These are phyloP conservation scores for Dipteronia dyeriana DNA, from an alignment of 345 rosid genomes.

Conservation along the genomic window DNA sequence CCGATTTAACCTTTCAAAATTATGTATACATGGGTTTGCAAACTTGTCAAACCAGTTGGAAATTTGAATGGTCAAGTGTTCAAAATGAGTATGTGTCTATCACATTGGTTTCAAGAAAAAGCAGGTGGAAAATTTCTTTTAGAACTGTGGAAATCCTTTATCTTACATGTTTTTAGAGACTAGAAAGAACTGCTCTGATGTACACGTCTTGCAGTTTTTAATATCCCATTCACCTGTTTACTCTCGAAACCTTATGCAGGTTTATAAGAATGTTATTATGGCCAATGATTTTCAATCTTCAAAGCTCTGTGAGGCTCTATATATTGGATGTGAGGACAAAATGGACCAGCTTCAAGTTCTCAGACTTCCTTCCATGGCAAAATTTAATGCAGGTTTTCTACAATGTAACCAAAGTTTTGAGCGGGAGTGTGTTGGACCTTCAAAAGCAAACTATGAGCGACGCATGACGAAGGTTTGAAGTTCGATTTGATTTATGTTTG, in stretches of 20 bases:
- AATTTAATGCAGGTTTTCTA: slow-evolving; percentile 90
- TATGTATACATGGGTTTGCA: background rate
- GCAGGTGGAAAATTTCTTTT: background rate
- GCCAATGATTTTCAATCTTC: slow-evolving; percentile 83
- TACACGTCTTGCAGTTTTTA: background rate
- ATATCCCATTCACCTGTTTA: slow-evolving; percentile 19
- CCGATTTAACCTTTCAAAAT: no score
- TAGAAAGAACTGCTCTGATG: background rate
- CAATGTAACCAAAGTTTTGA: slow-evolving; percentile 93
- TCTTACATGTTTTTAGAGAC: background rate
- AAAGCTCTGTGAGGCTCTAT: slow-evolving; percentile 81
- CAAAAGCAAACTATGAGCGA: slow-evolving; percentile 73
- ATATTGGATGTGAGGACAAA: slow-evolving; percentile 83
- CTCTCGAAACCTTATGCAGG: slow-evolving; percentile 49
- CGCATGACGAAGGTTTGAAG: slow-evolving; percentile 78
- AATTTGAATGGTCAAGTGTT: background rate
- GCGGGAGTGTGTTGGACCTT: slow-evolving; percentile 84
- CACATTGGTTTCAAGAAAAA: background rate
- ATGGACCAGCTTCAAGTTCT: slow-evolving; percentile 99
- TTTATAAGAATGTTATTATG: slow-evolving; percentile 59
- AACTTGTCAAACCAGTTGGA: background rate
- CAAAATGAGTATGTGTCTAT: background rate
- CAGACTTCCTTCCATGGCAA: slow-evolving; percentile 98
- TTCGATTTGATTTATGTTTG: background rate
- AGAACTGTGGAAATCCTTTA: background rate